These are phyloP conservation scores for Akanthomyces muscarius DNA, from an alignment of 2,329 filamentous ascomycete species.

Conservation along the genomic window DNA sequence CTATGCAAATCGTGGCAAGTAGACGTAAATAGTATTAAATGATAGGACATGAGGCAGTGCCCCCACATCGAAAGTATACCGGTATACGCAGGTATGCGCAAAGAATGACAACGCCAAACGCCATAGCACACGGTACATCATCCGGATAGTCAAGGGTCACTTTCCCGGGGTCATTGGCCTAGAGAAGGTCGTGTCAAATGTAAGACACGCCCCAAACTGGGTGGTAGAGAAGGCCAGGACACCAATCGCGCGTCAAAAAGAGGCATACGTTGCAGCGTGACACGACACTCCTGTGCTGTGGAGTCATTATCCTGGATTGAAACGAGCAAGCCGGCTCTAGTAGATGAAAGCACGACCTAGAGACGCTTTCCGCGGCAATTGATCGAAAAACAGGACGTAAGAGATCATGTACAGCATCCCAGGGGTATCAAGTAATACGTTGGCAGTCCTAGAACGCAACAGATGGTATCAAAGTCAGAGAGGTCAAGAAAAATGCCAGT, in stretches of 20 bases:
- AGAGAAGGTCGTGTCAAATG: neutral
- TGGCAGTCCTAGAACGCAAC: neutral
- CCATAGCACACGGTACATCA: neutral
- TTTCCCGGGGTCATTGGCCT: neutral
- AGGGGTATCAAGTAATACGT: neutral
- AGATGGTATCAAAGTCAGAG: slow-evolving; percentile 8
- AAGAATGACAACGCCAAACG: no score
- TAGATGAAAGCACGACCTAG: neutral
- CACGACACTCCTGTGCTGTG: neutral
- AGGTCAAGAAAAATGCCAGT: neutral
- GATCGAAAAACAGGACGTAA: neutral
- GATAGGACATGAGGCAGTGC: no score
- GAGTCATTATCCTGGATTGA: neutral
- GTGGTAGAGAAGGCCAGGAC: neutral
- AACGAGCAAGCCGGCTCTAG: neutral
- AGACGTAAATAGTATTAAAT: no score
- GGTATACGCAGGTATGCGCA: no score
- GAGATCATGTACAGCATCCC: neutral
- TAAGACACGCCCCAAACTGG: neutral
- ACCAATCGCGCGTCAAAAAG: neutral
- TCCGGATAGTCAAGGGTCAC: neutral
- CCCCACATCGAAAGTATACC: no score
- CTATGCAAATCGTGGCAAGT: no score
- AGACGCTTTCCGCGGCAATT: neutral
- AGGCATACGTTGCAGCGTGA: neutral